Evolutionary conservation across 176 grass and related monocot species (phyloP).

Genomic region (Miscanthus lutarioriparius): DNA sequence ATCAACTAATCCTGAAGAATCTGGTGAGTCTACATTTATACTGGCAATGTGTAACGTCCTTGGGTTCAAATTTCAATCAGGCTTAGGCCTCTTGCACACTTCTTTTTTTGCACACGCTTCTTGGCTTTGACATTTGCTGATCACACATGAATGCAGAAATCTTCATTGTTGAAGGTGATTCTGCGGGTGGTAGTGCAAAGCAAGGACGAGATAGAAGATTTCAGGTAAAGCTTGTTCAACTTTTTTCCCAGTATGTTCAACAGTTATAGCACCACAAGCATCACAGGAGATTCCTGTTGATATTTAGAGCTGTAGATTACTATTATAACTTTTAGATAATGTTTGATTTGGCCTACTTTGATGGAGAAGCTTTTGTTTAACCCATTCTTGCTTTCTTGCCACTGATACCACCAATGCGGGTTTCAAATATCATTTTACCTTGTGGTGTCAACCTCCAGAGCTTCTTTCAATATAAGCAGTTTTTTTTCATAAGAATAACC

Average conservation of each 20-base stretch:
- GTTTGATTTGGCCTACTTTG: slow-evolving; percentile 16
- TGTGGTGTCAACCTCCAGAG: background rate
- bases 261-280: background rate
- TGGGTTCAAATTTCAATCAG: background rate
- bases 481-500: background rate
- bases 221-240: slow-evolving; percentile 61
- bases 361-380: slow-evolving; percentile 13
- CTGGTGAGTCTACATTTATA: slow-evolving; percentile 47
- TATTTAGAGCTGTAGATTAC: background rate
- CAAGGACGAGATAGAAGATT: slow-evolving; percentile 96
- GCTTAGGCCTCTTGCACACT: background rate
- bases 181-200: slow-evolving; percentile 95
- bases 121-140: slow-evolving; percentile 30
- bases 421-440: background rate
- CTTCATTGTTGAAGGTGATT: slow-evolving; percentile 99
- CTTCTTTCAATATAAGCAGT: slow-evolving; percentile 3
- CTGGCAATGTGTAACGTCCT: background rate
- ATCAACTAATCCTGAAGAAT: slow-evolving; percentile 84
- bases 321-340: slow-evolving; percentile 3
- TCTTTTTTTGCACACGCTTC: background rate
- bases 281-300: background rate
- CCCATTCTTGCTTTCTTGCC: slow-evolving; percentile 16
- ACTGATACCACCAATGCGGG: background rate
- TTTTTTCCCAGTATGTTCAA: background rate
- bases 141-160: slow-evolving; percentile 71